A percentile compares a stretch with the other conserved stretches of the same genome.
Evolutionary conservation across 352 stramenopile genomes (phyloP).

Genomic region (Globisporangium megalacanthum): DNA sequence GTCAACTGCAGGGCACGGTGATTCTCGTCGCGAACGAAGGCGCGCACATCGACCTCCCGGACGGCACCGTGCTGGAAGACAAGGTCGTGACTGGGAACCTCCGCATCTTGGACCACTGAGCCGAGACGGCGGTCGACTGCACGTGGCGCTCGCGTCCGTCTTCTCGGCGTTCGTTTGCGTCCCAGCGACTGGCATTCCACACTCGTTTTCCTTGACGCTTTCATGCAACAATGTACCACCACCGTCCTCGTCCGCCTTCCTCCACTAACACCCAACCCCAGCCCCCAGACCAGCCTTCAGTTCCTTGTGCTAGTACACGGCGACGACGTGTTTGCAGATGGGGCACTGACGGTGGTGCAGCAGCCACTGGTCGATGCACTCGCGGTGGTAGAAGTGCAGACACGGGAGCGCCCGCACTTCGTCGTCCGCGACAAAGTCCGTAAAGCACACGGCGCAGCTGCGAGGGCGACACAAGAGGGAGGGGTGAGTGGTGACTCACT

Average conservation of each 20-base stretch:
- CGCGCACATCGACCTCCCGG: slow-evolving; percentile 90
- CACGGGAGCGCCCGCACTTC: slow-evolving; percentile 79
- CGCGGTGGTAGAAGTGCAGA: slow-evolving; percentile 86
- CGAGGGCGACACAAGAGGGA: background rate
- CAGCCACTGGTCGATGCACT: slow-evolving; percentile 90
- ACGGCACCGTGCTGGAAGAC: slow-evolving; percentile 91
- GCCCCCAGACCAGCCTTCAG: background rate
- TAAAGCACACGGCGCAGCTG: slow-evolving; percentile 78
- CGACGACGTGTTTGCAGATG: slow-evolving; percentile 84
- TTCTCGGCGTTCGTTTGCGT: too few relatives aligned
- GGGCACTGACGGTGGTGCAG: slow-evolving; percentile 79
- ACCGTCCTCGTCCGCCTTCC: too few relatives aligned
- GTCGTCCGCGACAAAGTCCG: slow-evolving; percentile 71
- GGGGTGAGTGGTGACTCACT: background rate
- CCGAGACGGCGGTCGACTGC: too few relatives aligned
- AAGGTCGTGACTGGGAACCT: slow-evolving; percentile 94
- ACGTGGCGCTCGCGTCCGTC: background rate
- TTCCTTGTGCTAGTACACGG: slow-evolving; percentile 44
- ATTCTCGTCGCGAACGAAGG: slow-evolving; percentile 94
- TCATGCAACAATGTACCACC: too few relatives aligned
- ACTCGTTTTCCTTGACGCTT: slow-evolving; percentile 3
- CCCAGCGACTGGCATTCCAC: background rate
- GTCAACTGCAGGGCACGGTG: slow-evolving; percentile 78
- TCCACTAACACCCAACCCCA: too few relatives aligned
- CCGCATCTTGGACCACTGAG: slow-evolving; percentile 91